Evolutionary conservation across 2,329 filamentous ascomycete genomes (phyloP).

Genomic region (Biscogniauxia marginata): DNA sequence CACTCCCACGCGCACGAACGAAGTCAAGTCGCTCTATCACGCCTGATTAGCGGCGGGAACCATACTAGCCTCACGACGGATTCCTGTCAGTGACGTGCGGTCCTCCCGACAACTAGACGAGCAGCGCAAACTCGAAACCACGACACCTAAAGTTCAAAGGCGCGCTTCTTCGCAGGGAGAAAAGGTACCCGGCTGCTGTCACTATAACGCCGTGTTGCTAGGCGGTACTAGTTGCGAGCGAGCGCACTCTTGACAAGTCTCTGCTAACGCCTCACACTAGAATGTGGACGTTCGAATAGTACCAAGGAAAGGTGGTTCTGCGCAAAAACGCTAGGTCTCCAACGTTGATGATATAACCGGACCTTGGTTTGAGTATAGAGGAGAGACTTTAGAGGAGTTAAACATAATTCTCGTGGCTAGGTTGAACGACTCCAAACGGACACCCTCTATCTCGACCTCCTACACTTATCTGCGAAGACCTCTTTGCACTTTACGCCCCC

Average conservation of each 20-base stretch:
- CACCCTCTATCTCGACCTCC: neutral
- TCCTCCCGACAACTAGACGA: slow-evolving; percentile 7
- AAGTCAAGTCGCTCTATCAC: slow-evolving; percentile 10
- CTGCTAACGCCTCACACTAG: neutral
- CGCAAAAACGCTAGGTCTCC: neutral
- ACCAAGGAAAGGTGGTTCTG: neutral
- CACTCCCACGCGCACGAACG: slow-evolving; percentile 9
- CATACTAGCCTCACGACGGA: slow-evolving; percentile 9
- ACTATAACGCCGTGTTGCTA: neutral
- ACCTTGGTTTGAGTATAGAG: neutral
- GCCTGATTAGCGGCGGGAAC: slow-evolving; percentile 7
- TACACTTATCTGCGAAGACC: neutral
- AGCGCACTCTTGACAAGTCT: neutral
- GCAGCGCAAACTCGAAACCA: slow-evolving; percentile 3
- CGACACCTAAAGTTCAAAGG: neutral
- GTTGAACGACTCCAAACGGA: neutral
- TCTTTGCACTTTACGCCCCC: neutral
- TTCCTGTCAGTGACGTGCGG: slow-evolving; percentile 4
- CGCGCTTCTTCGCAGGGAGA: neutral
- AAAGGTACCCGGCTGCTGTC: neutral
- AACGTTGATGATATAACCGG: neutral
- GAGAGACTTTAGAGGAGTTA: neutral
- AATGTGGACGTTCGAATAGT: neutral
- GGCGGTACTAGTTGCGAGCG: neutral
- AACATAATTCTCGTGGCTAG: neutral